These are phyloP conservation scores for Cryptococcus maquisensis DNA, from an alignment of 1,284 basidiomycete species.

Conservation along the genomic window DNA sequence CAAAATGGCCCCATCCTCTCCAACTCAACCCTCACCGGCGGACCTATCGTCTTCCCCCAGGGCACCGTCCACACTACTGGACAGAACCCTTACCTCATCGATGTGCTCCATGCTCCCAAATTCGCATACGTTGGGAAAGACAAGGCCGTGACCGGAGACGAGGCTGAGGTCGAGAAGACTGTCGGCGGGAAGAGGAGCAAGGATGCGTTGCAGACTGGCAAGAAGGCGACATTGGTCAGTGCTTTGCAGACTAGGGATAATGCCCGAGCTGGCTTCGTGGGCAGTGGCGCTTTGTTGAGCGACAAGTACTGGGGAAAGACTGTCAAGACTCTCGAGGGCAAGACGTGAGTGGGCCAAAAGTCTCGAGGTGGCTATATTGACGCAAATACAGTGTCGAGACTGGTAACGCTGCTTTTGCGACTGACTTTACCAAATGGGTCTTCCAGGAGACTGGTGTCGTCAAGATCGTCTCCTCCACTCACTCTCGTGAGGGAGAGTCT, in stretches of 20 bases:
- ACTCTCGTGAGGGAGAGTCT: constrained; percentile 65
- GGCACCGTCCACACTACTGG: constrained; percentile 70
- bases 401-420: constrained; percentile 69
- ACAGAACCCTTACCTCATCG: constrained; percentile 74
- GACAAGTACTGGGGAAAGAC: constrained; percentile 46
- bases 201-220: constrained; percentile 65
- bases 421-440: constrained; percentile 78
- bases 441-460: constrained; percentile 84
- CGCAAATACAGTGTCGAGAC: constrained; percentile 51
- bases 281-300: constrained; percentile 72
- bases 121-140: constrained; percentile 58
- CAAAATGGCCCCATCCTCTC: constrained; percentile 22
- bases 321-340: constrained; percentile 30
- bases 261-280: constrained; percentile 74
- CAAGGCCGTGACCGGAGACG: constrained; percentile 57
- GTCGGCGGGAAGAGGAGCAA: constrained; percentile 64
- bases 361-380: neutral
- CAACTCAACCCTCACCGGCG: constrained; percentile 30
- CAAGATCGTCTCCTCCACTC: constrained; percentile 69
- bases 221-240: constrained; percentile 68
- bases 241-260: constrained; percentile 83
- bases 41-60: constrained; percentile 58
- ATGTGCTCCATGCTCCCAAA: constrained; percentile 69
- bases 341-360: constrained; percentile 13
- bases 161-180: constrained; percentile 57